phyloP scores from a whole-genome alignment of 495 filamentous ascomycete species.

The Collariella sp. region DNA sequence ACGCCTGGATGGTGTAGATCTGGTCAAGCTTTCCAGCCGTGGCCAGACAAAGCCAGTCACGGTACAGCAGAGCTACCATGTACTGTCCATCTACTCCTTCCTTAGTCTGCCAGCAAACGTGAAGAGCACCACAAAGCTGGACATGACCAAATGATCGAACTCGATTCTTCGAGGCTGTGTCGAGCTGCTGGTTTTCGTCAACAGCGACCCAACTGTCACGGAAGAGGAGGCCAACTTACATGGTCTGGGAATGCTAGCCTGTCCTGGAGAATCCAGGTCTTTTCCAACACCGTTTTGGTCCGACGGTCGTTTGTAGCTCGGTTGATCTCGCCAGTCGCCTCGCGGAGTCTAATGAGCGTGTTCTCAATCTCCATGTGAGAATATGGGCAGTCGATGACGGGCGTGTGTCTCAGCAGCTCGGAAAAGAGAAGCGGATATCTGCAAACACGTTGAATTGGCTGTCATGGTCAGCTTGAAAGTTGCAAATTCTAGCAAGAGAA shows the following conservation, averaged over 20 bases:
- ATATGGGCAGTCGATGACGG: conserved; percentile 71
- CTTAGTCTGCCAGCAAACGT: conserved; percentile 71
- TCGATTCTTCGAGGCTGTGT: conserved; percentile 41
- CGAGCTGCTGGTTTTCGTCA: conserved; percentile 29
- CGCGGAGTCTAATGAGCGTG: conserved; percentile 60
- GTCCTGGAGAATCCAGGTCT: conserved; percentile 71
- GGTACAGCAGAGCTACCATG: conserved; percentile 81
- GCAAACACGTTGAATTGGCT: conserved; percentile 88
- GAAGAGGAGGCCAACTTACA: conserved; percentile 35
- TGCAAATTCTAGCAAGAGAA: no score
- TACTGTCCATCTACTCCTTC: conserved; percentile 64
- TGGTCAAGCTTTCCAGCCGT: conserved; percentile 50
- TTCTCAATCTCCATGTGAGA: conserved; percentile 72
- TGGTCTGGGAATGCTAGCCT: conserved; percentile 62
- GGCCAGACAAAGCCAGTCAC: conserved; percentile 70
- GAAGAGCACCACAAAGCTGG: conserved; percentile 74
- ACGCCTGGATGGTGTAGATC: conserved; percentile 64
- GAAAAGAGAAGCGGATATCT: conserved; percentile 84
- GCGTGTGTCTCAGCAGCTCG: conserved; percentile 72
- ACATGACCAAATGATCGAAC: conserved; percentile 76
- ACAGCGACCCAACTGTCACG: conserved; percentile 1
- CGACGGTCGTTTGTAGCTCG: conserved; percentile 57
- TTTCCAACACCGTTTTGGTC: conserved; percentile 53
- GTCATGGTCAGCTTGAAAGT: conserved; percentile 12
- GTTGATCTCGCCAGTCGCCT: conserved; percentile 68